phyloP scores from a whole-genome alignment of 2,329 filamentous ascomycete genomes.

The Geoglossum cookeanum region DNA sequence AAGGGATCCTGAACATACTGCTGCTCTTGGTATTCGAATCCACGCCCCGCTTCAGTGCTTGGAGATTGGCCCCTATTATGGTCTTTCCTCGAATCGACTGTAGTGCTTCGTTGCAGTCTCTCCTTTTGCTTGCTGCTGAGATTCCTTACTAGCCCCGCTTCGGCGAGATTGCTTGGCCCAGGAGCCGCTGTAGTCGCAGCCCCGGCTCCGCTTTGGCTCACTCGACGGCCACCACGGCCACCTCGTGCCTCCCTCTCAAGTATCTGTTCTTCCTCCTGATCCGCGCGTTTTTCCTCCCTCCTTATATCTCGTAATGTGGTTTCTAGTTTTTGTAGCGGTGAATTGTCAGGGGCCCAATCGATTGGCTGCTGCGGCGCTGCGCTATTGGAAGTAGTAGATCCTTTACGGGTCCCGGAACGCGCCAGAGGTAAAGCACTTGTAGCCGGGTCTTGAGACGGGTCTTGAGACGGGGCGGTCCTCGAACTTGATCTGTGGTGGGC shows the following conservation, averaged over 20 bases:
- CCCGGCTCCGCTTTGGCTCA: background rate
- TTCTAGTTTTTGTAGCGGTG: slow-evolving; percentile 85
- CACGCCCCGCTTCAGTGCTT: slow-evolving; percentile 9
- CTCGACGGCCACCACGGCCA: slow-evolving; percentile 9
- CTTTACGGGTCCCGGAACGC: background rate
- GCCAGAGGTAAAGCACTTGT: background rate
- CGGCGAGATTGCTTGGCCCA: slow-evolving; percentile 12
- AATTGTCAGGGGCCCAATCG: slow-evolving; percentile 58
- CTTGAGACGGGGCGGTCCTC: background rate
- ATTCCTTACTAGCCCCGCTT: slow-evolving; percentile 16
- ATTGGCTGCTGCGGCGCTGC: background rate
- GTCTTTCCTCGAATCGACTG: slow-evolving; percentile 13
- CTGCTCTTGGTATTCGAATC: slow-evolving; percentile 13
- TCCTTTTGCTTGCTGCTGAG: slow-evolving; percentile 19
- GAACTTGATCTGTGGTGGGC: background rate
- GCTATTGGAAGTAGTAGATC: background rate
- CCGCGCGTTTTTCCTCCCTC: slow-evolving; percentile 83
- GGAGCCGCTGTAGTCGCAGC: background rate
- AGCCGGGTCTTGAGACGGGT: background rate
- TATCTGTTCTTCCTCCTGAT: slow-evolving; percentile 65
- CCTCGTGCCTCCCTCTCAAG: slow-evolving; percentile 39
- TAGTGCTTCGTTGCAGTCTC: slow-evolving; percentile 17
- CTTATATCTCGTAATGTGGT: slow-evolving; percentile 79
- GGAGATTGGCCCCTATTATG: slow-evolving; percentile 6
- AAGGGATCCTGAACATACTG: slow-evolving; percentile 2